phyloP scores from a whole-genome alignment of 768 basidiomycete genomes.

The Lactarius pseudohatsudake region DNA sequence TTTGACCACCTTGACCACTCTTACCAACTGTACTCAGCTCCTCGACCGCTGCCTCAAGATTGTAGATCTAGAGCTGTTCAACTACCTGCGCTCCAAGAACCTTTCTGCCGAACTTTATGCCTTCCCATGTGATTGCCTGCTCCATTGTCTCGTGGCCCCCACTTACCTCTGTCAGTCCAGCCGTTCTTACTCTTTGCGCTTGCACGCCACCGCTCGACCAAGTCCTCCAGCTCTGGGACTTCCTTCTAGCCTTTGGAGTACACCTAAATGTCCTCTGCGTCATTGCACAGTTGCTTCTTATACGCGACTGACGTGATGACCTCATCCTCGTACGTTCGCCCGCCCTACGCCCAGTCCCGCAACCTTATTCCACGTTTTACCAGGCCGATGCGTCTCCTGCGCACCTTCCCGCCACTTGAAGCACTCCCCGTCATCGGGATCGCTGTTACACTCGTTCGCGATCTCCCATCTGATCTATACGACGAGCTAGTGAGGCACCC shows the following conservation, averaged over 20 bases:
- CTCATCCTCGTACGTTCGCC: conserved; percentile 68
- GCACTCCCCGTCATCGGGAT: conserved; percentile 87
- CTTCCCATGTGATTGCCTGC: conserved; percentile 76
- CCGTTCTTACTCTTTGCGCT: conserved; percentile 92
- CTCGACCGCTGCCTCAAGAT: conserved; percentile 90
- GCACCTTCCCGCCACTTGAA: conserved; percentile 91
- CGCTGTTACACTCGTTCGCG: conserved; percentile 90
- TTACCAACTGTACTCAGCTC: conserved; percentile 51
- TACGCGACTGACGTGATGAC: conserved; percentile 88
- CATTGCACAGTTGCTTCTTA: conserved; percentile 90
- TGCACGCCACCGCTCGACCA: conserved; percentile 96
- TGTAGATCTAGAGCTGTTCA: conserved; percentile 84
- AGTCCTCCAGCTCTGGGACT: conserved; percentile 96
- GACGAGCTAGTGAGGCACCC: conserved; percentile 89
- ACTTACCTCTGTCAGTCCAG: conserved; percentile 41
- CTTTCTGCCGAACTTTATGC: conserved; percentile 96
- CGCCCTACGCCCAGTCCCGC: conserved; percentile 6
- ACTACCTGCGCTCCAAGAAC: conserved; percentile 82
- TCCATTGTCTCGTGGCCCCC: conserved; percentile 5
- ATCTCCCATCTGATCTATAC: conserved; percentile 83
- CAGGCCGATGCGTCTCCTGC: conserved; percentile 92
- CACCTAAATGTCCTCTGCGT: conserved; percentile 97
- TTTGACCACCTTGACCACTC: not conserved
- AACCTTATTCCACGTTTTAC: not conserved
- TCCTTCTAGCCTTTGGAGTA: conserved; percentile 92